A percentile compares a stretch with the other conserved stretches of the same genome.
phyloP scores from a whole-genome alignment of 495 filamentous ascomycete genomes.

The Aspergillus bertholletiae region DNA sequence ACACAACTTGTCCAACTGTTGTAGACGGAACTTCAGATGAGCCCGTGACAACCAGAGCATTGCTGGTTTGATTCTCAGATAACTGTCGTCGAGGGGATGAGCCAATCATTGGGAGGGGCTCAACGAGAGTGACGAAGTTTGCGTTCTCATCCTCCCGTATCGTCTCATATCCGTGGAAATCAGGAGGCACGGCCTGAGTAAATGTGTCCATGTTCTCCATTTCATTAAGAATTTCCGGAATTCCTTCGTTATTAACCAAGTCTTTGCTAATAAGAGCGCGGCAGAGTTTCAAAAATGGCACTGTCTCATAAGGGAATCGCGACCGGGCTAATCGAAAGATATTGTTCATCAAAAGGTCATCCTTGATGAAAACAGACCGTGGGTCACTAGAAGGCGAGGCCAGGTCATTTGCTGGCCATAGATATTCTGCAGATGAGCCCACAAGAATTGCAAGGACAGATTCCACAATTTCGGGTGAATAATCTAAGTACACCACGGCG shows the following conservation, averaged over 20 bases:
- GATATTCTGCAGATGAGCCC: constrained; percentile 23
- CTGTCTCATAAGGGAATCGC: constrained; percentile 82
- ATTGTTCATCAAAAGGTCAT: constrained; percentile 49
- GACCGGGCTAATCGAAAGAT: constrained; percentile 60
- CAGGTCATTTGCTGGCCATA: constrained; percentile 28
- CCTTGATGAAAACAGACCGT: constrained; percentile 49
- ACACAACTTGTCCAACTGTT: constrained; percentile 67
- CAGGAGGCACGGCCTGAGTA: constrained; percentile 64
- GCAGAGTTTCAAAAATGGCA: constrained; percentile 71
- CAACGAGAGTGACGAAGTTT: constrained; percentile 50
- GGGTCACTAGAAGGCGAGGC: constrained; percentile 40
- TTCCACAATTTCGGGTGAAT: constrained; percentile 61
- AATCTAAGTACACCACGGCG: constrained; percentile 55
- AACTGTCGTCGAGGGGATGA: constrained; percentile 18
- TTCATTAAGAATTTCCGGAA: constrained; percentile 48
- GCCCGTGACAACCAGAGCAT: constrained; percentile 35
- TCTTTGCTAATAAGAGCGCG: constrained; percentile 47
- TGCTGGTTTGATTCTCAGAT: constrained; percentile 18
- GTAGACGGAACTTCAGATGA: constrained; percentile 51
- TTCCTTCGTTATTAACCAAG: constrained; percentile 43
- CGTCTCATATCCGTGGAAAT: constrained; percentile 67
- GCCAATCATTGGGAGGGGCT: constrained; percentile 40
- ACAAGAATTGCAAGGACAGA: constrained; percentile 59
- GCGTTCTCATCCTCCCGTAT: constrained; percentile 81
- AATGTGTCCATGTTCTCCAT: constrained; percentile 64